phyloP scores from a whole-genome alignment of 352 stramenopile species.

The Nothophytophthora sp. region DNA sequence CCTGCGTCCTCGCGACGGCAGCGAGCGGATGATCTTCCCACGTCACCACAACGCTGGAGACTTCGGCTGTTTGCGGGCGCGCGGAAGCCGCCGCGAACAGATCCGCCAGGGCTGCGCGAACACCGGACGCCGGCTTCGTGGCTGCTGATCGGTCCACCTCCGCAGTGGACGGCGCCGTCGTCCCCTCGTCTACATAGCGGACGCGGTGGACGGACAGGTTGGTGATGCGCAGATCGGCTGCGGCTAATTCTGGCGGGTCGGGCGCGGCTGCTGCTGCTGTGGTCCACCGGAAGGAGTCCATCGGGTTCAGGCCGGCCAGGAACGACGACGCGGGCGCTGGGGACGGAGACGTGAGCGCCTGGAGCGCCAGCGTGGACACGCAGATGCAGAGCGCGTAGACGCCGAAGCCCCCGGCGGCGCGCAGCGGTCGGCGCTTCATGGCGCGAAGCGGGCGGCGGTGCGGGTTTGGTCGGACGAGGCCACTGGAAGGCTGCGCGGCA shows the following conservation, averaged over 20 bases:
- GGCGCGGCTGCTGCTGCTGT: neutral
- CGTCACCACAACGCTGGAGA: slow-evolving; percentile 59
- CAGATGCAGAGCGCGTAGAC: slow-evolving; percentile 28
- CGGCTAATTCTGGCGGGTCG: slow-evolving; percentile 1
- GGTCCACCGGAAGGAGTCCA: slow-evolving; percentile 21
- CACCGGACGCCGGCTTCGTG: neutral
- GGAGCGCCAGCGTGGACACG: slow-evolving; percentile 27
- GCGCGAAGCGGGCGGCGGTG: neutral
- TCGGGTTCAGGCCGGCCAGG: slow-evolving; percentile 12
- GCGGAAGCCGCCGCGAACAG: slow-evolving; percentile 14
- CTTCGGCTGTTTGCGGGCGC: slow-evolving; percentile 17
- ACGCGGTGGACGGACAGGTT: slow-evolving; percentile 70
- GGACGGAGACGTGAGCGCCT: slow-evolving; percentile 19
- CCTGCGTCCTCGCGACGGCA: slow-evolving; percentile 11
- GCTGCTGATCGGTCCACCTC: slow-evolving; percentile 1
- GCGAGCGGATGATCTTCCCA: slow-evolving; percentile 64
- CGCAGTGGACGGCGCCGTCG: no score
- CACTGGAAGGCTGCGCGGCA: no score
- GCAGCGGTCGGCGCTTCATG: slow-evolving; percentile 32
- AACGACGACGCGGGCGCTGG: slow-evolving; percentile 14
- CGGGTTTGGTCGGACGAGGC: no score
- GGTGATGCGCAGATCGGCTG: slow-evolving; percentile 38
- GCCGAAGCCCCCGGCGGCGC: slow-evolving; percentile 13
- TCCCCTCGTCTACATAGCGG: slow-evolving; percentile 38
- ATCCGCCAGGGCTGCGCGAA: slow-evolving; percentile 6